Percentiles rank a stretch among this genome's conserved stretches.
Evolutionary conservation across 2,329 filamentous ascomycete genomes (phyloP).

Genomic region (Diplodia mutila): DNA sequence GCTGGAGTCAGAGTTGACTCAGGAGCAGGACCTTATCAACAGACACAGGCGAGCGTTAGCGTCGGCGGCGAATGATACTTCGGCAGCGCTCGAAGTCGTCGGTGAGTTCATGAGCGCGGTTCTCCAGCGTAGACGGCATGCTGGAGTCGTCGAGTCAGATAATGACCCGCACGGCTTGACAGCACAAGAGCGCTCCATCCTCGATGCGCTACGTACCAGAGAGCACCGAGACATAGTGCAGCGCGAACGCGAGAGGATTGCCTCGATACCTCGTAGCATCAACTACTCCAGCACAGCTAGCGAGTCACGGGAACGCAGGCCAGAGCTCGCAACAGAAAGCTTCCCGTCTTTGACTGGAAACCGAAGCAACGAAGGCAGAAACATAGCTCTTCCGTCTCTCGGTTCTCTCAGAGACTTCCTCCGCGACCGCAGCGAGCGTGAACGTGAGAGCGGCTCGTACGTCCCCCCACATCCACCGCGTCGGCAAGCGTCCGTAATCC

Average conservation of each 20-base stretch:
- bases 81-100: constrained; percentile 20
- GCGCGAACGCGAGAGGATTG: constrained; percentile 40
- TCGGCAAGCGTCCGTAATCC: constrained; percentile 46
- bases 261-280: constrained; percentile 44
- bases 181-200: constrained; percentile 49
- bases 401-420: constrained; percentile 29
- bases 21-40: constrained; percentile 49
- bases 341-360: constrained; percentile 21
- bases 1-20: constrained; percentile 46
- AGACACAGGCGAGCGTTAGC: constrained; percentile 47
- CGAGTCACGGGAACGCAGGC: background rate
- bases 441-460: constrained; percentile 20
- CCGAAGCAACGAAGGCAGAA: constrained; percentile 12
- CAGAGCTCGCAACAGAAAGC: constrained; percentile 1
- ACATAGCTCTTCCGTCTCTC: constrained; percentile 22
- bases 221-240: constrained; percentile 45
- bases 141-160: constrained; percentile 45
- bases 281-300: constrained; percentile 40
- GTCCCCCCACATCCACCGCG: constrained; percentile 35
- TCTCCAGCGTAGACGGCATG: constrained; percentile 34
- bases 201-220: constrained; percentile 50
- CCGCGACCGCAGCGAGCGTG: constrained; percentile 23
- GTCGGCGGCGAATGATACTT: constrained; percentile 32
- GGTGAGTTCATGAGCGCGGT: constrained; percentile 20
- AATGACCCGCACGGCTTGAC: constrained; percentile 53